Base-by-base conservation (phyloP, 2,329 filamentous ascomycete species). In the Alternaria conjuncta region DNA sequence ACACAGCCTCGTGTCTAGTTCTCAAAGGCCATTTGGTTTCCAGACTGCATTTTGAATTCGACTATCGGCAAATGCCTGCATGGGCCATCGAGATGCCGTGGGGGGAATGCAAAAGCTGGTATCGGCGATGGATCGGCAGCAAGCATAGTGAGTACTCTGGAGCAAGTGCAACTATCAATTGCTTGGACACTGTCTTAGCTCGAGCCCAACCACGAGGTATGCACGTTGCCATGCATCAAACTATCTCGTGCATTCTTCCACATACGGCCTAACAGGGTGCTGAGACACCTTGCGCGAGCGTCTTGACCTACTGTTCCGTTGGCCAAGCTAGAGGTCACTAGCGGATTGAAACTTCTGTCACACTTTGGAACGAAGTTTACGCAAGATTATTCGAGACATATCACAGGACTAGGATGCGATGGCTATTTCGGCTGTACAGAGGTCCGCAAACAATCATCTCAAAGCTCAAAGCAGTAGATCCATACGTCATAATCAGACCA, bases 141-240 rank as follows among this genome's bases (percentile, higher is more conserved):
- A 41, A 51, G 56, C 56, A 58, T 58, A 43, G 23, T 53, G 21
- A 51, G 49, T 41, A 28, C 45, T 32, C 55, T 57, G 36, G 45
- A 61, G 30, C 41, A 43, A 28, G 45, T 47, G 45, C n/a, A 45
- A 46, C 8, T 45, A 45, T 57, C 49, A 57, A 57, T 7, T 23
- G 25, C 23, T 20, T 57, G 30, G 30, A 43, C 45, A 50, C 30
- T 36, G 18, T 36, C 13, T 23, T 41, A 60, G 57, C 57, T 28
- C 50, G 32, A 60, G 54, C 45, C 59, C 59, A 50, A 47, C 45
- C 59, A 61, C 59, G 59, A 61, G 54, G 59, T 36, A 51, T 57
- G 59, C 53, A 61, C 45, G 25, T 44, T 57, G 15, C 54, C 53
- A 43, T 53, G 41, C 47, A 50, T 41, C 41, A 54, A 32, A 45